phyloP scores from a whole-genome alignment of 768 basidiomycete species.

The Neoboletus subvelutipes region DNA sequence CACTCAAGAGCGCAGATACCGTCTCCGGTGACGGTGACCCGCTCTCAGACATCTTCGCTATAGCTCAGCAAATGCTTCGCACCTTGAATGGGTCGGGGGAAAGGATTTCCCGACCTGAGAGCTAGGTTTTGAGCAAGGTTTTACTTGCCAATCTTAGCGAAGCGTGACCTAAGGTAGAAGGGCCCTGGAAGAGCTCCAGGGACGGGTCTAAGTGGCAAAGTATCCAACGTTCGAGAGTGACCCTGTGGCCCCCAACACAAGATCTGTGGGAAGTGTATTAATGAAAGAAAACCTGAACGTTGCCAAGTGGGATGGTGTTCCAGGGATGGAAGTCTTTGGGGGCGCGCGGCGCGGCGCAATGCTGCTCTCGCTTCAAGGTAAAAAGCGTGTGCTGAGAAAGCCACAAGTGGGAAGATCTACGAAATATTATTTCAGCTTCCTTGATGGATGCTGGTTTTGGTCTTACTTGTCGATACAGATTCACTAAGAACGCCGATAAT shows the following conservation, averaged over 20 bases:
- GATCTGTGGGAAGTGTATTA: not conserved
- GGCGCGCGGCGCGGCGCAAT: too few species aligned
- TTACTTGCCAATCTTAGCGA: not conserved
- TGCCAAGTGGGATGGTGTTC: not conserved
- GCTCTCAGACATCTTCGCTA: not conserved
- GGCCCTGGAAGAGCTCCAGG: conserved; percentile 2
- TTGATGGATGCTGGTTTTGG: too few species aligned
- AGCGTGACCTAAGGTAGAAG: not conserved
- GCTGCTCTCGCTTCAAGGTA: not conserved
- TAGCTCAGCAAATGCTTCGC: not conserved
- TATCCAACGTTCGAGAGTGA: not conserved
- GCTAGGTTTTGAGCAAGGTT: not conserved
- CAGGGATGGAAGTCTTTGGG: not conserved
- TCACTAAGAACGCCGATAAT: not conserved
- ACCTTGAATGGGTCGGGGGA: not conserved
- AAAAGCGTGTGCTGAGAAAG: not conserved
- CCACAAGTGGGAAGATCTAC: not conserved
- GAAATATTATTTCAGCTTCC: not conserved
- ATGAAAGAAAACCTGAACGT: not conserved
- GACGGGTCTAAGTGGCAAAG: not conserved
- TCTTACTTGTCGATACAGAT: not conserved
- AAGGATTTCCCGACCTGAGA: not conserved
- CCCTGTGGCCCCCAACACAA: not conserved
- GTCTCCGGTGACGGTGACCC: conserved; percentile 8
- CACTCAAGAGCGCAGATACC: conserved; percentile 20